phyloP scores from a whole-genome alignment of 2,329 filamentous ascomycete genomes.

The Fusarium buxicola region DNA sequence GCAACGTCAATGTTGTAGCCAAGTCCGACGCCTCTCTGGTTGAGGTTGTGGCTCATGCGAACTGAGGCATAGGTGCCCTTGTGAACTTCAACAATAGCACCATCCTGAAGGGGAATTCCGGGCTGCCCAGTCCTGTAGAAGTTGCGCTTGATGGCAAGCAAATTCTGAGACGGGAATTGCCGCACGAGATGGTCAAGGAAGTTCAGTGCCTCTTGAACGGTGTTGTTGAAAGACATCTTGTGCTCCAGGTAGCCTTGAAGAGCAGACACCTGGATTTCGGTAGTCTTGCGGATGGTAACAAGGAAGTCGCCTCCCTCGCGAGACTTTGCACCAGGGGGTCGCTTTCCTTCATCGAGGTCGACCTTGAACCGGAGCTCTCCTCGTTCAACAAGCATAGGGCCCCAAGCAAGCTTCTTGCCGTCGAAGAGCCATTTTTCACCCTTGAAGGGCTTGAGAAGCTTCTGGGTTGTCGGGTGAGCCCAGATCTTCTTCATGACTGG shows the following conservation, averaged over 20 bases:
- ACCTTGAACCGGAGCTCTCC: conserved; percentile 69
- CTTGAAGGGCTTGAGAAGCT: conserved; percentile 61
- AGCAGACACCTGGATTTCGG: conserved; percentile 73
- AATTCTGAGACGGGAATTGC: conserved; percentile 75
- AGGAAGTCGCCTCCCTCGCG: conserved; percentile 63
- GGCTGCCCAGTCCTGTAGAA: conserved; percentile 75
- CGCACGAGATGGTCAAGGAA: conserved; percentile 93
- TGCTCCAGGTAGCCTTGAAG: conserved; percentile 75
- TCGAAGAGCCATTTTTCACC: conserved; percentile 76
- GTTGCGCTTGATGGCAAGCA: conserved; percentile 80
- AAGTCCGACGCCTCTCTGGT: conserved; percentile 69
- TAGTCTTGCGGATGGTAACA: conserved; percentile 73
- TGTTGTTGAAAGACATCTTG: conserved; percentile 69
- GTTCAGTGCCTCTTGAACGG: conserved; percentile 83
- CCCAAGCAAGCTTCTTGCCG: conserved; percentile 88
- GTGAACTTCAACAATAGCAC: conserved; percentile 75
- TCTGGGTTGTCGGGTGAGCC: conserved; percentile 71
- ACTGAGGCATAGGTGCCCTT: conserved; percentile 93
- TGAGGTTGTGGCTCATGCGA: conserved; percentile 71
- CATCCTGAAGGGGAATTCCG: conserved; percentile 66
- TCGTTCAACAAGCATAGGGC: conserved; percentile 54
- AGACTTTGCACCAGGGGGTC: conserved; percentile 50
- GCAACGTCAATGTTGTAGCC: conserved; percentile 91
- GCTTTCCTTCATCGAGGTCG: conserved; percentile 77
- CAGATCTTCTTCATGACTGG: conserved; percentile 81